Evolutionary conservation across 2,329 filamentous ascomycete species (phyloP).

Genomic region (Beauveria brongniartii): DNA sequence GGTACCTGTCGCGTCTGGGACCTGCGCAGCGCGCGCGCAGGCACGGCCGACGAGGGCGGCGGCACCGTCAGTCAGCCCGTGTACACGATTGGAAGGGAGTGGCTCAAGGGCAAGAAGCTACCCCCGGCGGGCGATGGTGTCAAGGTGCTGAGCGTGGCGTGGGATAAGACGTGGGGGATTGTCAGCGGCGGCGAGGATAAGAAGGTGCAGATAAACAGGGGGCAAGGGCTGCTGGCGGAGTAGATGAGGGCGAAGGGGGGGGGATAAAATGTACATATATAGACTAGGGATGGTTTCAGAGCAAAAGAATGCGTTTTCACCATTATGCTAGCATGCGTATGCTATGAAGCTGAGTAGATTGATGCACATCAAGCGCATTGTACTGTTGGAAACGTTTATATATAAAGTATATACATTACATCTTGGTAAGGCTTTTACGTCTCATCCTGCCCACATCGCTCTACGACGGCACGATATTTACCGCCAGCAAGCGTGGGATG

Average conservation of each 20-base stretch:
- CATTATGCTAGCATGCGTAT: neutral
- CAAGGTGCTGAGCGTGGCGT: constrained; percentile 83
- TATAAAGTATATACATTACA: neutral
- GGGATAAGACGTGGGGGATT: constrained; percentile 82
- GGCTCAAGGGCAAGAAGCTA: constrained; percentile 55
- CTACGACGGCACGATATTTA: constrained; percentile 23
- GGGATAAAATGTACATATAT: neutral
- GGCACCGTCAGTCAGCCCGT: constrained; percentile 63
- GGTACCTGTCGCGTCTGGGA: constrained; percentile 94
- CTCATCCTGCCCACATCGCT: constrained; percentile 11
- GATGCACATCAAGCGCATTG: no score
- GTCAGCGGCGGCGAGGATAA: constrained; percentile 91
- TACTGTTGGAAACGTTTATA: neutral
- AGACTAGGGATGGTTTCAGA: neutral
- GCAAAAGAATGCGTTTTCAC: neutral
- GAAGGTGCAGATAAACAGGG: constrained; percentile 82
- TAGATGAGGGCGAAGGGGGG: constrained; percentile 14
- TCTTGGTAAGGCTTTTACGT: neutral
- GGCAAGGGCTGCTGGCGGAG: constrained; percentile 41
- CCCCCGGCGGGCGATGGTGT: constrained; percentile 68
- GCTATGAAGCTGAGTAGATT: neutral
- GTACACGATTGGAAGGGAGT: constrained; percentile 69
- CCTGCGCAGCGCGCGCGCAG: constrained; percentile 60
- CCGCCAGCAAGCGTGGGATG: constrained; percentile 14
- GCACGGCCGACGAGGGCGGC: constrained; percentile 48